Percentiles rank a stretch among this genome's conserved stretches.
Evolutionary conservation across 1,284 basidiomycete genomes (phyloP).

Genomic region (Puccinia horiana): DNA sequence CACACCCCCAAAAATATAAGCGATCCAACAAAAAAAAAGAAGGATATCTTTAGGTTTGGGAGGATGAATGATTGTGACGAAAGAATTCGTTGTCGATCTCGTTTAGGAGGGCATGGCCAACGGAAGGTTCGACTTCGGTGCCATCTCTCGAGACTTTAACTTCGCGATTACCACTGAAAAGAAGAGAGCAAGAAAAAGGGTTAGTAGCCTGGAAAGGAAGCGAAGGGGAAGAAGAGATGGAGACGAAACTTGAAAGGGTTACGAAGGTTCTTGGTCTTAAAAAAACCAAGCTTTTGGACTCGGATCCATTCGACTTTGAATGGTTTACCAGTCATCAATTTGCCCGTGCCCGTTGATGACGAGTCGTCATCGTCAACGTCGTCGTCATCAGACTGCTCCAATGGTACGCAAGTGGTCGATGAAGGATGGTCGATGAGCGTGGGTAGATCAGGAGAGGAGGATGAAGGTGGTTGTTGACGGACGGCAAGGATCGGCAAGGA

Average conservation of each 20-base stretch:
- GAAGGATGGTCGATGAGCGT: not conserved
- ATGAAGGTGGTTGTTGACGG: not conserved
- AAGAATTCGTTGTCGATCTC: constrained; percentile 22
- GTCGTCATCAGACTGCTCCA: not conserved
- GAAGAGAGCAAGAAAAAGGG: constrained; percentile 2
- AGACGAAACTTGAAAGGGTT: constrained; percentile 41
- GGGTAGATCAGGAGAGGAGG: not conserved
- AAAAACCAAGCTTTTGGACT: constrained; percentile 30
- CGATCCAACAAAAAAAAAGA: too few relatives aligned
- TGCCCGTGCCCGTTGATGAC: not conserved
- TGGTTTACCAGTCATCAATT: constrained; percentile 24
- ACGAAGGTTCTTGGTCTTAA: constrained; percentile 16
- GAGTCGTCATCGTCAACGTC: not conserved
- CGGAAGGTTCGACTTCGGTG: constrained; percentile 28
- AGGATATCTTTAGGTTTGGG: too few relatives aligned
- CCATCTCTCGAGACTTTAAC: constrained; percentile 56
- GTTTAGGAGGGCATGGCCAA: not conserved
- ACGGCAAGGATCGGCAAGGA: constrained; percentile 4
- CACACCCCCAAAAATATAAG: too few relatives aligned
- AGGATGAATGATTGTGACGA: not conserved
- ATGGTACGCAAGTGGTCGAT: not conserved
- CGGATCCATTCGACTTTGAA: constrained; percentile 44
- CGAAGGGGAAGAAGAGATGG: not conserved
- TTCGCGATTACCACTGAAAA: constrained; percentile 53
- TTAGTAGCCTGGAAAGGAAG: not conserved